Conservation (phyloP, 768 basidiomycete genomes). For the Pleurotus platypus region DNA sequence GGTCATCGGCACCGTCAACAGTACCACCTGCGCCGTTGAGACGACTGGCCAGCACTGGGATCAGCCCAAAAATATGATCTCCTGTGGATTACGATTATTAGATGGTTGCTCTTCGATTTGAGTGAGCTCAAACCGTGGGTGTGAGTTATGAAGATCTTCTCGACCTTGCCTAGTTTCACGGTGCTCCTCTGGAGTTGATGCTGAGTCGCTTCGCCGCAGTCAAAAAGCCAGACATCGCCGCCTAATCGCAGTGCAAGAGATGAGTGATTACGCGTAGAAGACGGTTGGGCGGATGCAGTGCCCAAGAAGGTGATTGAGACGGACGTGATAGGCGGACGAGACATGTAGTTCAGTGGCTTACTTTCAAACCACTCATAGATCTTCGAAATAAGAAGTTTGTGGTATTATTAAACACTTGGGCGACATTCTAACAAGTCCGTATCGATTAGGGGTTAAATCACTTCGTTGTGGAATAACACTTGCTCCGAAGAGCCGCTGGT, state of each 20-base stretch:
- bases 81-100: constrained; percentile 37
- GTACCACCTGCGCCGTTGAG: constrained; percentile 75
- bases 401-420: no score
- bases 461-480: constrained; percentile 13
- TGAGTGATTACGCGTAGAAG: constrained; percentile 76
- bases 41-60: constrained; percentile 64
- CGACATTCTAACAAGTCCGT: background rate
- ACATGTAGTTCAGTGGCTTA: background rate
- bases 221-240: constrained; percentile 78
- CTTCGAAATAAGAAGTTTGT: no score
- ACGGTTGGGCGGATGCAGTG: constrained; percentile 80
- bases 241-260: constrained; percentile 63
- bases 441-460: constrained; percentile 17
- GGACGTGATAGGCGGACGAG: constrained; percentile 14
- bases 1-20: constrained; percentile 55
- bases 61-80: constrained; percentile 77
- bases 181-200: constrained; percentile 68
- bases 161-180: constrained; percentile 77
- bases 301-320: constrained; percentile 73
- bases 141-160: constrained; percentile 86
- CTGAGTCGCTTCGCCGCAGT: constrained; percentile 84
- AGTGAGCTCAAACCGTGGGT: constrained; percentile 62
- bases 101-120: background rate
- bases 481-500: constrained; percentile 12
- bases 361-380: no score